Evolutionary conservation across 2,329 filamentous ascomycete genomes (phyloP).

Genomic region (Nemania sp.): DNA sequence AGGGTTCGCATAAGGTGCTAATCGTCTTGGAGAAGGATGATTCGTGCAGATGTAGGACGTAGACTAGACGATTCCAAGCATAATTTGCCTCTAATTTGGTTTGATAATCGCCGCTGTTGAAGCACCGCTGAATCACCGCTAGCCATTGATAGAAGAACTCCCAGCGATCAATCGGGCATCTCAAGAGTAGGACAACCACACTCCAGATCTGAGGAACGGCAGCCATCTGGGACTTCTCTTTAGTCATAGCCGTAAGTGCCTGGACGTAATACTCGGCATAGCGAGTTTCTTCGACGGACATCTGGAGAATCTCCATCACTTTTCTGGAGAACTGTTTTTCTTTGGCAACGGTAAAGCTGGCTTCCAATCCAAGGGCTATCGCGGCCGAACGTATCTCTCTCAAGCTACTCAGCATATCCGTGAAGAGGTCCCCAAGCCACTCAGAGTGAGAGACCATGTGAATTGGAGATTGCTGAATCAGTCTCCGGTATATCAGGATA

Average conservation of each 20-base stretch:
- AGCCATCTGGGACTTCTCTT: conserved; percentile 62
- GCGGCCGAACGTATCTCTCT: conserved; percentile 78
- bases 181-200: conserved; percentile 76
- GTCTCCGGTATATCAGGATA: conserved; percentile 75
- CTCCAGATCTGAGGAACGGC: conserved; percentile 90
- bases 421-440: conserved; percentile 84
- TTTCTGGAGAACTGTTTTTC: conserved; percentile 70
- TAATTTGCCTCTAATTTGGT: conserved; percentile 78
- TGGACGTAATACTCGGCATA: conserved; percentile 73
- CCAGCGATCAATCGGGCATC: conserved; percentile 70
- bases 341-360: conserved; percentile 69
- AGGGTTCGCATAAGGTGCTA: conserved; percentile 64
- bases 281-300: conserved; percentile 60
- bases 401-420: conserved; percentile 77
- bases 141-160: conserved; percentile 76
- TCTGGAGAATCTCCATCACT: conserved; percentile 66
- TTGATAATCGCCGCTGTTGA: conserved; percentile 75
- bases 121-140: conserved; percentile 76
- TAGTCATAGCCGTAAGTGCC: conserved; percentile 70
- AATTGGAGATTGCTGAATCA: conserved; percentile 71
- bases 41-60: conserved; percentile 68
- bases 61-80: conserved; percentile 86
- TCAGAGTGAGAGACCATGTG: conserved; percentile 73
- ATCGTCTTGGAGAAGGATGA: conserved; percentile 61
- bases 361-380: conserved; percentile 73